Percentiles rank a stretch among this genome's conserved stretches.
These are phyloP conservation scores for Hypoxylon fragiforme DNA, from an alignment of 495 filamentous ascomycete genomes.

Conservation along the genomic window DNA sequence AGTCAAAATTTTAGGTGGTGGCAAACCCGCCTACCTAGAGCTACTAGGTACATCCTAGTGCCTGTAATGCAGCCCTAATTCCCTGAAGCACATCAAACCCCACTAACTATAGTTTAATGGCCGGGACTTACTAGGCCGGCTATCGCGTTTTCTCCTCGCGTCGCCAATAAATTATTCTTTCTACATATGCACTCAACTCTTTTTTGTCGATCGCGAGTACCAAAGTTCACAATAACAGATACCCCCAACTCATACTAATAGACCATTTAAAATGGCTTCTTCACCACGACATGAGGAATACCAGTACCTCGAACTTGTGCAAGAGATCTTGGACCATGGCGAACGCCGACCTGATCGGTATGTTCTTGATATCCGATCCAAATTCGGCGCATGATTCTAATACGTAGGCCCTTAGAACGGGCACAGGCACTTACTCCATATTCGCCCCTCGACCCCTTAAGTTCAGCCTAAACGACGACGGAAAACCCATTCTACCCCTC, in stretches of 20 bases:
- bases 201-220: background rate
- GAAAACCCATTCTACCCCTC: slow-evolving; percentile 74
- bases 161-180: slow-evolving; percentile 14
- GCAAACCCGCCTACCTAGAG: too few species aligned
- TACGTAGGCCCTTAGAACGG: slow-evolving; percentile 67
- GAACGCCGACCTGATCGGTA: slow-evolving; percentile 81
- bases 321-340: slow-evolving; percentile 70
- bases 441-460: slow-evolving; percentile 85
- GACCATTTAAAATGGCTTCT: slow-evolving; percentile 25
- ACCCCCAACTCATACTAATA: too few species aligned
- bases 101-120: too few species aligned
- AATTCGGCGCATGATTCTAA: background rate
- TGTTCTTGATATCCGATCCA: slow-evolving; percentile 4
- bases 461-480: slow-evolving; percentile 72
- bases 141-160: slow-evolving; percentile 28
- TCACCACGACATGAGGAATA: slow-evolving; percentile 64
- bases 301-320: slow-evolving; percentile 78
- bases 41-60: too few species aligned
- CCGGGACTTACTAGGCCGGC: too few species aligned
- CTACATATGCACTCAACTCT: background rate
- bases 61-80: too few species aligned
- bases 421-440: slow-evolving; percentile 86
- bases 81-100: too few species aligned
- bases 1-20: too few species aligned
- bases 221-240: background rate